A percentile compares a stretch with the other conserved stretches of the same genome.
Evolutionary conservation across 176 grass and related monocot genomes (phyloP).

Genomic region (Themeda triandra): DNA sequence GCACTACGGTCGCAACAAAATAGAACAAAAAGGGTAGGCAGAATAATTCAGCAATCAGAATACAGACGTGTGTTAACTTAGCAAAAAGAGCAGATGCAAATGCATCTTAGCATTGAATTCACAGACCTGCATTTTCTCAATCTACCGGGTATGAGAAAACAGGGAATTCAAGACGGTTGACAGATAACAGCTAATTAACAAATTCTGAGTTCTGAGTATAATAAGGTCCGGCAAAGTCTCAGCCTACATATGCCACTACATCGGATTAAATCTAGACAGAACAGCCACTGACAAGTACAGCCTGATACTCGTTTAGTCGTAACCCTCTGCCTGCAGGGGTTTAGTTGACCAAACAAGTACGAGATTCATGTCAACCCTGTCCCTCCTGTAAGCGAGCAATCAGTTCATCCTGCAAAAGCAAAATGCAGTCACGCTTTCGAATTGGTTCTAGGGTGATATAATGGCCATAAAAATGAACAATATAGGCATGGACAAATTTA

Average conservation of each 20-base stretch:
- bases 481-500: background rate
- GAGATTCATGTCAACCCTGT: constrained; percentile 18
- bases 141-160: background rate
- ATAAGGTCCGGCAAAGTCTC: background rate
- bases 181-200: background rate
- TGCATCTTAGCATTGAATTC: background rate
- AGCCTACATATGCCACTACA: background rate
- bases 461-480: background rate
- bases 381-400: constrained; percentile 40
- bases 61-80: background rate
- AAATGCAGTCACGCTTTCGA: background rate
- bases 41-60: background rate
- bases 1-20: background rate
- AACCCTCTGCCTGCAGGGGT: background rate
- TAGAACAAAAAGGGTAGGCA: background rate
- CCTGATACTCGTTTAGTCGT: background rate
- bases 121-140: background rate
- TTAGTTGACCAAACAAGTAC: background rate
- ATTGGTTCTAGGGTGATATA: background rate
- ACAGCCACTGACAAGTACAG: background rate
- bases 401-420: constrained; percentile 52
- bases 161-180: background rate
- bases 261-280: background rate
- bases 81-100: background rate
- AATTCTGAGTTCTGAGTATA: background rate